Base-by-base conservation (phyloP, 176 grass and related monocot genomes). In the Carex kokanica region DNA sequence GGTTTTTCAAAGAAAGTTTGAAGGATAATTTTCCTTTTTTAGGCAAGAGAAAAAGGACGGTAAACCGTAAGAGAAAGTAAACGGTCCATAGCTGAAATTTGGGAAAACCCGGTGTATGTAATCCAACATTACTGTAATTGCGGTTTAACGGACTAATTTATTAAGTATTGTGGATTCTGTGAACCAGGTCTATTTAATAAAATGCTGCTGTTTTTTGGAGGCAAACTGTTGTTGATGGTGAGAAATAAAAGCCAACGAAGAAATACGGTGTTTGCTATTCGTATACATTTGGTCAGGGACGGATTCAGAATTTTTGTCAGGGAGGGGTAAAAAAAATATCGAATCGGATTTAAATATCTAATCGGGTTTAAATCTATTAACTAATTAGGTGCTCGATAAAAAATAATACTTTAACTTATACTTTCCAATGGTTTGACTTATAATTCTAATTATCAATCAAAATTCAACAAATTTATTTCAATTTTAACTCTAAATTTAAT, bases 1-100 rank as follows among this genome's bases (percentile, higher is more conserved):
- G 47, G 45, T 25, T 74, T 74, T 74, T 53, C 1, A 53, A 74
- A 74, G 21, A 74, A 29, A 74, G 2, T 52, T 13, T 74, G 71
- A 74, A 21, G 71, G 71, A 7, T 8, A 71, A 74, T 15, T n/a
- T n/a, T 51, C 71, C 29, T 29, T 74, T 74, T 74, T 74, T 74
- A 74, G 71, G 23, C 45, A 14, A 74, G 71, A 27, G n/a, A 74
- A 45, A 74, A 74, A 24, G 70, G 4, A 74, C 43, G 70, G 70
- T 74, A 51, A 74, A 74, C 41, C 65, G 15, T 23, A n/a, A 69
- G 20, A 8, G 5, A n/a, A 51, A 6, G 9, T 14, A 73, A 43
- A 51, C 38, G 4, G 43, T 24, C 2, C 11, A 45, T 17, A 77
- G 23, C 13, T 55, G 11, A 53, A 31, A 29, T 6, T 29, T 77